Conservation (phyloP, 495 filamentous ascomycete species). For the Daldinia caldariorum region DNA sequence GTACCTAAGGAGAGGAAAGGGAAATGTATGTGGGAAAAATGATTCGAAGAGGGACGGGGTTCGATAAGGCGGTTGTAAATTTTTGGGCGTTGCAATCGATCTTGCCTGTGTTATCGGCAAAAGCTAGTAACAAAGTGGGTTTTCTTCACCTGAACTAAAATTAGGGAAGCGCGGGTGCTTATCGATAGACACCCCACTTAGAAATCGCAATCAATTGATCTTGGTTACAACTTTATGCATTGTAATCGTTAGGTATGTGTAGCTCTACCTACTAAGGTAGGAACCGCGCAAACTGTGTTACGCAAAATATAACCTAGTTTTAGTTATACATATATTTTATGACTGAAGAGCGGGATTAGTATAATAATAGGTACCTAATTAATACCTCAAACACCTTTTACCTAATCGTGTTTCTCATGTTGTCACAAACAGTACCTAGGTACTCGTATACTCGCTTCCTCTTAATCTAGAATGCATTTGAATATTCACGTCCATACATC, state of each 20-base stretch:
- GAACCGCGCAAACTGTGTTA: background rate
- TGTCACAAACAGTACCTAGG: slow-evolving; percentile 10
- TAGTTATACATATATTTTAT: too few species aligned
- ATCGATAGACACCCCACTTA: slow-evolving; percentile 15
- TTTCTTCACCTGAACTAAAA: slow-evolving; percentile 9
- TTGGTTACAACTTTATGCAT: background rate
- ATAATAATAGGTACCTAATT: too few species aligned
- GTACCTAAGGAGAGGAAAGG: background rate
- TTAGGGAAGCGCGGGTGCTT: slow-evolving; percentile 5
- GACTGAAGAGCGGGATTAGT: slow-evolving; percentile 23
- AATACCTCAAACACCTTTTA: slow-evolving; percentile 29
- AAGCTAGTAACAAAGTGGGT: background rate
- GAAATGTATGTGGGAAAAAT: too few species aligned
- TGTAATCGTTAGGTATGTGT: too few species aligned
- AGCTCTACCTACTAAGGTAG: too few species aligned
- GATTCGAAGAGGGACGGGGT: background rate
- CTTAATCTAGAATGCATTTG: background rate
- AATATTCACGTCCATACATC: background rate
- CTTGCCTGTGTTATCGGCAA: background rate
- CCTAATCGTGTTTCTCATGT: background rate
- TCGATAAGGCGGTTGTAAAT: slow-evolving; percentile 15
- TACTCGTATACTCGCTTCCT: background rate
- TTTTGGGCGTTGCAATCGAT: slow-evolving; percentile 8
- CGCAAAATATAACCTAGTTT: background rate
- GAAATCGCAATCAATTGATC: background rate